Evolutionary conservation across 1,284 basidiomycete species (phyloP), one percentile per base, ranked within the genome.

Genomic region (Farysia itapuensis): DNA sequence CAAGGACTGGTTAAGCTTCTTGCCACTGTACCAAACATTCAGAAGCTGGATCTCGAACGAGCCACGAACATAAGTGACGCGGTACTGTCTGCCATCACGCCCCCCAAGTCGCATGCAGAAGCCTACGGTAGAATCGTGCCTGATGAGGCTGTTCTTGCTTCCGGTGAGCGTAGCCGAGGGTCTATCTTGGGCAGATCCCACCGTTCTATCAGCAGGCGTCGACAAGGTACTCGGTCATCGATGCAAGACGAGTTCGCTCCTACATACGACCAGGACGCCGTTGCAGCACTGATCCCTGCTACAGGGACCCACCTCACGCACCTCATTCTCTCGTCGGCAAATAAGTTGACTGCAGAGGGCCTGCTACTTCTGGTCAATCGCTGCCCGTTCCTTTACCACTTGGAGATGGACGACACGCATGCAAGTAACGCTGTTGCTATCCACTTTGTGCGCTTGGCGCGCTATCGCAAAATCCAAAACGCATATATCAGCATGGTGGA

Each of bases 31-130:
- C 87, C 87, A 0, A 74, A 80, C 46, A 84, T 96, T 37, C 80
- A 84, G 39, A 84, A 83, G 40, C 77, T 96, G 32, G 93, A 96
- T 72, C 78, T 96, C 23, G 93, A 95, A 73, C 86, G 89, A 52
- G 88, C 88, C 3, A 79, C 78, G 13, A 83, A 86, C 19, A 84
- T 94, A 39, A 86, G 83, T 2, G 90, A 95, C 75, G 79, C 79
- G 1, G 82, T 91, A 13, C 74, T 95, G 16, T 77, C 79, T 13
- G 80, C 81, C 1, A 78, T 94, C 32, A 89, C 86, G 1, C 68
- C 68, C 14, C 87, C 87, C 1, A 48, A 56, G 22, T 56, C 58
- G 12, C 52, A 56, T 15, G 47, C 47, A 12, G 52, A 61, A 30
- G 58, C 52, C 5, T 56, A 51, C 19, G 58, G 58, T 3, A 34